Conservation (phyloP, 495 filamentous ascomycete species). For the Penicillium canariense region DNA sequence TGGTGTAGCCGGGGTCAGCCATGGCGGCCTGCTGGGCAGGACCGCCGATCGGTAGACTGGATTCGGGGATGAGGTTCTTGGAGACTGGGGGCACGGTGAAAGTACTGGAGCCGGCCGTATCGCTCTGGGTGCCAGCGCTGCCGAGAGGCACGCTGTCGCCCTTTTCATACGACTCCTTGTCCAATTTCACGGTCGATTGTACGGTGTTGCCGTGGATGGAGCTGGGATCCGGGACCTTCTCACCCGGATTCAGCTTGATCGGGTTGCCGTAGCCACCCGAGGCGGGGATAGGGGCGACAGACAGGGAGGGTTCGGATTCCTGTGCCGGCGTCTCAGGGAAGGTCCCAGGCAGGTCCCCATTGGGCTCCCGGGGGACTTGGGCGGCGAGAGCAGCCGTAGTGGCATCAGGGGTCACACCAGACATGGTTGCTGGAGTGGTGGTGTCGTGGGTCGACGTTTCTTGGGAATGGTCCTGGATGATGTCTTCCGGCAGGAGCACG, state of each 20-base stretch:
- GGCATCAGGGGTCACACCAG: constrained; percentile 67
- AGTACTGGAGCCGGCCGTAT: constrained; percentile 21
- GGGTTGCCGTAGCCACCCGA: constrained; percentile 77
- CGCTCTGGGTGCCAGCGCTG: constrained; percentile 20
- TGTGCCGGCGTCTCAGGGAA: constrained; percentile 76
- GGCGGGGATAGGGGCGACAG: constrained; percentile 68
- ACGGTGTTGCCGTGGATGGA: constrained; percentile 48
- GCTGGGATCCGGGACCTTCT: constrained; percentile 67
- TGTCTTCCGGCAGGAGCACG: constrained; percentile 72
- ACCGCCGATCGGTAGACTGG: constrained; percentile 69
- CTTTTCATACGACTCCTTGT: constrained; percentile 81
- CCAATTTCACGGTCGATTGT: constrained; percentile 62
- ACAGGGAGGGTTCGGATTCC: constrained; percentile 54
- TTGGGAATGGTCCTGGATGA: constrained; percentile 30
- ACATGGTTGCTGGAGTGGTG: constrained; percentile 51
- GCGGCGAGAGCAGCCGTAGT: constrained; percentile 71
- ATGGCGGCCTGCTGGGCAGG: constrained; percentile 32
- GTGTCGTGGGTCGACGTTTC: constrained; percentile 33
- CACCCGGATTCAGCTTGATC: constrained; percentile 72
- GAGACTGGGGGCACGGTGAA: constrained; percentile 62
- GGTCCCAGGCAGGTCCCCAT: constrained; percentile 62
- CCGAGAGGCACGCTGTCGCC: constrained; percentile 51
- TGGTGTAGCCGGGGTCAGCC: constrained; percentile 51
- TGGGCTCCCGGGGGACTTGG: constrained; percentile 59
- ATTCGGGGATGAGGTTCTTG: constrained; percentile 76